A percentile compares a stretch with the other conserved stretches of the same genome.
phyloP scores from a whole-genome alignment of 2,329 filamentous ascomycete genomes.

The Xylariaceae sp. region DNA sequence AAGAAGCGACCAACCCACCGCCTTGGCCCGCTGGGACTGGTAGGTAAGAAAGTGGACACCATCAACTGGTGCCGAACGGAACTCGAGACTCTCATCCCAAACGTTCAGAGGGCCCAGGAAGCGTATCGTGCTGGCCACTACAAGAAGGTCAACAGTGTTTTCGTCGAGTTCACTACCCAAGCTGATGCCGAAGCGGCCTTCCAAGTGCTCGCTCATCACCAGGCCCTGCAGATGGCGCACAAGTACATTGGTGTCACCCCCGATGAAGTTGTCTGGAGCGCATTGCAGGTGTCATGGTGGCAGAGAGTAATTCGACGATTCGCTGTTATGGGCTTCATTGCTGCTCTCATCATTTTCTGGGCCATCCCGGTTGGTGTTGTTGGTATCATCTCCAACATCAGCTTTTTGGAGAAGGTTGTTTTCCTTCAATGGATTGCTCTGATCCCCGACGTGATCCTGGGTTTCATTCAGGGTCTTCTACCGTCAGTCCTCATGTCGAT shows the following conservation, averaged over 20 bases:
- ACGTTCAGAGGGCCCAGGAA: conserved; percentile 63
- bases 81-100: conserved; percentile 67
- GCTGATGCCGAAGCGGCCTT: conserved; percentile 80
- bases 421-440: conserved; percentile 68
- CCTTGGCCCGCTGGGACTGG: conserved; percentile 60
- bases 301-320: conserved; percentile 70
- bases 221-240: conserved; percentile 79
- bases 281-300: conserved; percentile 81
- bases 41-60: conserved; percentile 87
- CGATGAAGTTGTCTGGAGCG: conserved; percentile 80
- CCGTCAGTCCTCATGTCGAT: conserved; percentile 74
- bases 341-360: conserved; percentile 83
- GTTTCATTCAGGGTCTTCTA: conserved; percentile 78
- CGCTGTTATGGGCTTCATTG: conserved; percentile 64
- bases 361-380: conserved; percentile 70
- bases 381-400: conserved; percentile 79
- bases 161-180: conserved; percentile 83
- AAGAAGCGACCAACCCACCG: conserved; percentile 74
- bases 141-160: conserved; percentile 68
- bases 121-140: conserved; percentile 61
- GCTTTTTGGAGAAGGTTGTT: conserved; percentile 57
- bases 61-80: conserved; percentile 84
- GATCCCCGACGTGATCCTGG: conserved; percentile 66
- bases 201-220: conserved; percentile 82
- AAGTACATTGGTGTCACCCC: conserved; percentile 80